These are phyloP conservation scores for Lepraria neglecta DNA, from an alignment of 495 filamentous ascomycete species.

Conservation along the genomic window DNA sequence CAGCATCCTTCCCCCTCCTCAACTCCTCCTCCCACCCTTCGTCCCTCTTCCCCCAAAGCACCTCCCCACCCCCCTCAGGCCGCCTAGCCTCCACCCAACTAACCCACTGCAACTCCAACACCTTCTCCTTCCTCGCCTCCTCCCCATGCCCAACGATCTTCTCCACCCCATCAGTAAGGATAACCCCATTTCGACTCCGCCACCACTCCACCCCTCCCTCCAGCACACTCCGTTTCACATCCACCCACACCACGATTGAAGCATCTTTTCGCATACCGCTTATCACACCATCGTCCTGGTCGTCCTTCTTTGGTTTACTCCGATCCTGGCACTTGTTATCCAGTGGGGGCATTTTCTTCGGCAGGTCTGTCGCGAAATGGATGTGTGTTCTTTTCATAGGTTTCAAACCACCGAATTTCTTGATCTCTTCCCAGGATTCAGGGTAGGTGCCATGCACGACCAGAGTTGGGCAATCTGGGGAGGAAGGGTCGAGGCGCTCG, in stretches of 20 bases:
- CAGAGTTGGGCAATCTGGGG: conserved; percentile 29
- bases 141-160: neutral
- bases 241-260: conserved; percentile 66
- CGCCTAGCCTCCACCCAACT: conserved; percentile 55
- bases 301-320: conserved; percentile 4
- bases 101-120: conserved; percentile 39
- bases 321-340: conserved; percentile 23
- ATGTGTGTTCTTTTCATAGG: conserved; percentile 79
- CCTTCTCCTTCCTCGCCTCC: conserved; percentile 31
- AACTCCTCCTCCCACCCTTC: conserved; percentile 8
- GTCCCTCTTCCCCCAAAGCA: neutral
- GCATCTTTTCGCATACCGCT: conserved; percentile 80
- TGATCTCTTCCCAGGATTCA: conserved; percentile 64
- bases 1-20: conserved; percentile 1
- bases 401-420: conserved; percentile 65
- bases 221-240: conserved; percentile 56
- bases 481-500: conserved; percentile 50
- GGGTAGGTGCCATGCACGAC: conserved; percentile 88
- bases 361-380: conserved; percentile 71
- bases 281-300: conserved; percentile 48
- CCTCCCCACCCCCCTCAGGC: conserved; percentile 34
- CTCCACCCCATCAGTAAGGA: conserved; percentile 42
- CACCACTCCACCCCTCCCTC: conserved; percentile 70
- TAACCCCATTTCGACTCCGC: conserved; percentile 78
- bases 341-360: conserved; percentile 32